Conservation (phyloP, 1,284 basidiomycete species). For the Ceratobasidium sp. region DNA sequence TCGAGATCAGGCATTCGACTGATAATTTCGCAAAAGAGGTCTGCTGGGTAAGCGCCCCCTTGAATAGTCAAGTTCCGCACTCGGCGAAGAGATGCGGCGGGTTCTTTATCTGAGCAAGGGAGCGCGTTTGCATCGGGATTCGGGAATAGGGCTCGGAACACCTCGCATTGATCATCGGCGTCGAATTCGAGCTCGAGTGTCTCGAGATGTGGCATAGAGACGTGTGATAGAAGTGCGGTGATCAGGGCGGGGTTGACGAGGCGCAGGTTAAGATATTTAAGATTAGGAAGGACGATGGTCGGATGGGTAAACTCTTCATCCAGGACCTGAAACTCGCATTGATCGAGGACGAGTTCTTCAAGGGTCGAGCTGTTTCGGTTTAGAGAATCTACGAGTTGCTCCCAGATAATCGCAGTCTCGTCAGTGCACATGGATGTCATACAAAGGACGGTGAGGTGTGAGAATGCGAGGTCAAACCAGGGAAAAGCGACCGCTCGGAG, state of each 20-base stretch:
- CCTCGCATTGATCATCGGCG: conserved; percentile 38
- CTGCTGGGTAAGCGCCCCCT: conserved; percentile 40
- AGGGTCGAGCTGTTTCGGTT: conserved; percentile 29
- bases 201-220: conserved; percentile 34
- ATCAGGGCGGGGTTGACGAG: conserved; percentile 26
- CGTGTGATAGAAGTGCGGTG: conserved; percentile 21
- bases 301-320: conserved; percentile 23
- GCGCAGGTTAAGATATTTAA: conserved; percentile 39
- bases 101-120: conserved; percentile 16
- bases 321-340: conserved; percentile 35
- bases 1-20: conserved; percentile 42
- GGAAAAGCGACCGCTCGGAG: conserved; percentile 36
- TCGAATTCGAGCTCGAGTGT: conserved; percentile 42
- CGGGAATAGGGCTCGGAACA: conserved; percentile 38
- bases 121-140: neutral
- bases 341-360: conserved; percentile 42
- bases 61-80: conserved; percentile 39
- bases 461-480: conserved; percentile 32
- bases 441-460: conserved; percentile 30
- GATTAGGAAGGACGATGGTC: conserved; percentile 20
- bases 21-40: conserved; percentile 40
- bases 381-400: conserved; percentile 19
- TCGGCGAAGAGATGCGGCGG: conserved; percentile 22
- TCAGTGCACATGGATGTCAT: conserved; percentile 39
- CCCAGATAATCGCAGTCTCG: conserved; percentile 40